Base-by-base conservation (phyloP, 2,329 filamentous ascomycete genomes). In the Fonsecaea pugnacius region DNA sequence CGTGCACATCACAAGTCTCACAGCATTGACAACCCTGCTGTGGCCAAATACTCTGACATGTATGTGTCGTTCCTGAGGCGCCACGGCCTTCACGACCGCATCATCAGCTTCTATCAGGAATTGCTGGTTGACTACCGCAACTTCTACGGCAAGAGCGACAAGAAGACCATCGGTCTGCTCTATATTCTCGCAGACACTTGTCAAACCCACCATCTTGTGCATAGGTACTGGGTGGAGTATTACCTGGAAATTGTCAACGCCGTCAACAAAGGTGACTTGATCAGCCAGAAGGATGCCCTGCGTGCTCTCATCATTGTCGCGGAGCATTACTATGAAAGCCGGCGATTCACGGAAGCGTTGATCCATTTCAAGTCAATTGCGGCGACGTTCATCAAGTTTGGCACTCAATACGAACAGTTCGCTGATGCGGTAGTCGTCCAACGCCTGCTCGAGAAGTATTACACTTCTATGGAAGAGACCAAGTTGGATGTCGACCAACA, bases 41-140 rank as follows among this genome's bases (percentile, higher is more conserved):
- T 58, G 81, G 58, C 38, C 32, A 54, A 60, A 82, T 59, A 59
- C 24, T 51, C 50, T 27, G 65, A 62, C 14, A 21, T 33, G 16
- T 56, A 62, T 16, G 46, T 67, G 21, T 38, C 38, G 33, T 67
- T 67, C 52, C 43, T 62, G 50, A 57, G 60, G 38, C 46, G 62
- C 21, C 55, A 66, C 32, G 50, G 52, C 1, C 64, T 63, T 2
- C 69, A 72, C 40, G 77, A 78, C 14, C 72, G 72, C 38, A 66
- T 75, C n/a, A 77, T 80, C 64, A 72, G 55, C 14, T 73, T 77
- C 52, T 72, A 74, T 24, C 76, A 79, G 64, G 78, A 80, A 62
- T 66, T 78, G 21, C 60, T 80, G 36, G 71, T 75, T 38, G 77
- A 79, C 60, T 76, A 76, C 64, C 72, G 69, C 18, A 73, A 71